phyloP scores from a whole-genome alignment of 2,329 filamentous ascomycete genomes.

The Colletotrichum endophyticum region DNA sequence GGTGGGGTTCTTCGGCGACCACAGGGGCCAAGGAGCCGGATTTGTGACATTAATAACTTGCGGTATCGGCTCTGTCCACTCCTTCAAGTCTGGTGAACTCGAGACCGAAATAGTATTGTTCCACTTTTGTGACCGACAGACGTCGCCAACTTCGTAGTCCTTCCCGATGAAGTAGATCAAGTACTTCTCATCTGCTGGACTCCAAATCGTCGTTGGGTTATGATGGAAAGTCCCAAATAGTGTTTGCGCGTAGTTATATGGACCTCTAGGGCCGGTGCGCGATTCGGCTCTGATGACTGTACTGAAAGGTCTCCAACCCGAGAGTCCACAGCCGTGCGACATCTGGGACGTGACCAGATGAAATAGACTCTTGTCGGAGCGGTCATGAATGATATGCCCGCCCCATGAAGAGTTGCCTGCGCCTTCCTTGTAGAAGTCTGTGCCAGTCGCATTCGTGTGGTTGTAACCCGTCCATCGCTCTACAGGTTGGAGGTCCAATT shows the following conservation, averaged over 20 bases:
- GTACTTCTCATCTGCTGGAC: conserved; percentile 45
- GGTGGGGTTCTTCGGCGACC: conserved; percentile 28
- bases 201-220: conserved; percentile 50
- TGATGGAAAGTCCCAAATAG: conserved; percentile 48
- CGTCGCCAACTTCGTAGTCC: conserved; percentile 23
- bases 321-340: conserved; percentile 47
- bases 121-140: conserved; percentile 15
- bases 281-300: conserved; percentile 51
- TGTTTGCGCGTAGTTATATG: conserved; percentile 44
- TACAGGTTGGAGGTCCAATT: conserved; percentile 47
- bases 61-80: not conserved
- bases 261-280: conserved; percentile 43
- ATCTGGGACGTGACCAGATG: conserved; percentile 53
- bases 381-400: conserved; percentile 49
- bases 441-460: conserved; percentile 33
- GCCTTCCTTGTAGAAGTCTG: conserved; percentile 10
- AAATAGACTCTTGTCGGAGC: conserved; percentile 37
- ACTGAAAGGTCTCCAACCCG: conserved; percentile 51
- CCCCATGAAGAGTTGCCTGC: conserved; percentile 52
- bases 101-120: conserved; percentile 31
- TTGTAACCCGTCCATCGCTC: conserved; percentile 49
- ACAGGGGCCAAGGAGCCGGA: conserved; percentile 44
- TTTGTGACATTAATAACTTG: conserved; percentile 39
- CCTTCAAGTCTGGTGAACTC: not conserved
- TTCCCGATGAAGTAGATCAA: conserved; percentile 50